phyloP scores from a whole-genome alignment of 805 yeast genomes.

The Lachancea sp. region DNA sequence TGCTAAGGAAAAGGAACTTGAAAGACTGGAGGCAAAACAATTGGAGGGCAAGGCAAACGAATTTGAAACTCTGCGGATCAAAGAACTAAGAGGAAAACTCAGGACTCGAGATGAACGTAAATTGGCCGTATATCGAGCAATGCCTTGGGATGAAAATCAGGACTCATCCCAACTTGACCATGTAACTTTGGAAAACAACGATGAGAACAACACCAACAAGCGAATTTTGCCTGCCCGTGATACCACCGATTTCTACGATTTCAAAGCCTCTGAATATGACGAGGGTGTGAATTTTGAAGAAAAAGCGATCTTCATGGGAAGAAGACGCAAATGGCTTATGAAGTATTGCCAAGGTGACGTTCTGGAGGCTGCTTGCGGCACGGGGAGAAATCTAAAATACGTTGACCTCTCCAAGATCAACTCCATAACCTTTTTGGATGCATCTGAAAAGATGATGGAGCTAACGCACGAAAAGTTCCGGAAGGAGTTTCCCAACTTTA shows the following conservation, averaged over 20 bases:
- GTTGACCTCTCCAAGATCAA: slow-evolving; percentile 52
- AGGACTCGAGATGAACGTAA: slow-evolving; percentile 60
- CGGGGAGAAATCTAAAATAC: slow-evolving; percentile 86
- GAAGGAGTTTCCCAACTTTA: slow-evolving; percentile 56
- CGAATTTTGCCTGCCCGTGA: slow-evolving; percentile 64
- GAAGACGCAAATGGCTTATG: slow-evolving; percentile 74
- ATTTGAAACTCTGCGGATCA: slow-evolving; percentile 56
- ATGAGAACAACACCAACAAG: slow-evolving; percentile 31
- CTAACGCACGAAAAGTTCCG: slow-evolving; percentile 69
- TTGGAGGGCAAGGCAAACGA: slow-evolving; percentile 38
- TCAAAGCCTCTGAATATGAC: slow-evolving; percentile 76
- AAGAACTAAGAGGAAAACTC: slow-evolving; percentile 52
- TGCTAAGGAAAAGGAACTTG: slow-evolving; percentile 56
- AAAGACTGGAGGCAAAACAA: slow-evolving; percentile 36
- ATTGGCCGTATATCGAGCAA: slow-evolving; percentile 50
- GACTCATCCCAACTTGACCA: slow-evolving; percentile 27
- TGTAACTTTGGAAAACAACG: slow-evolving; percentile 23
- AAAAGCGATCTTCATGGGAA: slow-evolving; percentile 40
- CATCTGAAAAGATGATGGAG: slow-evolving; percentile 82
- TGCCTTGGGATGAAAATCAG: slow-evolving; percentile 37
- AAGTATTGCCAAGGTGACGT: slow-evolving; percentile 79
- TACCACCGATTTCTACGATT: slow-evolving; percentile 73
- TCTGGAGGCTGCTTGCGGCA: slow-evolving; percentile 90
- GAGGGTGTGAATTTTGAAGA: slow-evolving; percentile 59
- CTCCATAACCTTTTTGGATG: slow-evolving; percentile 79